Evolutionary conservation across 306 rosid species (phyloP), one percentile per base, ranked within the genome.

Genomic region (Dicorynia guianensis): DNA sequence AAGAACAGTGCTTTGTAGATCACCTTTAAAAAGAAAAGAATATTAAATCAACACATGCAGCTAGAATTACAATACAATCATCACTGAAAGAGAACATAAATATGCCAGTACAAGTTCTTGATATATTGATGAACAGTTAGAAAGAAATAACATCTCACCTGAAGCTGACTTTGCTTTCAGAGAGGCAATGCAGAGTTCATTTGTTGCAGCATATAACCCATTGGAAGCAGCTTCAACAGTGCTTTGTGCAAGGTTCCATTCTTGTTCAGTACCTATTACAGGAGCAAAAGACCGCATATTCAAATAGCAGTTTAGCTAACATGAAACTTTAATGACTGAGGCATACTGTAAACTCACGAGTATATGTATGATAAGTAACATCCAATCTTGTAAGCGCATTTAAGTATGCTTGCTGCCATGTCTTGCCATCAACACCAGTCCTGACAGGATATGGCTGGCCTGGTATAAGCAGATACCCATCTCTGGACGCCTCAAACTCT

Each of bases 401-500:
- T 81, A 89, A 54, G 88, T 91, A 91, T 71, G 87, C 82, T 72
- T 93, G 96, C 88, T 88, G 96, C 97, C 98, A 93, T 67, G 89
- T 80, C 83, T 88, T 88, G 54, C 90, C 88, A 84, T 91, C 98
- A 63, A 72, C 77, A 49, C 74, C 78, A 70, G 80, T 79, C 86
- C 92, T 74, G 69, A 76, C 69, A 67, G 93, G 85, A 75, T 85
- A 83, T 33, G 85, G 82, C 76, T 89, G 96, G 63, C 88, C 92
- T 1, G 91, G 85, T 76, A 83, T 81, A 76, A 73, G 88, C 61
- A 91, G 80, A 83, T 85, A 74, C 34, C 98, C 97, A 73, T 89
- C 91, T 79, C 98, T 87, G 52, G 97, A 93, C 79, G 93, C 96
- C 83, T 93, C 98, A 84, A 93, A 91, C 80, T 91, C 97, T 83